Evolutionary conservation across 1,284 basidiomycete genomes (phyloP).

Genomic region (Puccinia brachypodii): DNA sequence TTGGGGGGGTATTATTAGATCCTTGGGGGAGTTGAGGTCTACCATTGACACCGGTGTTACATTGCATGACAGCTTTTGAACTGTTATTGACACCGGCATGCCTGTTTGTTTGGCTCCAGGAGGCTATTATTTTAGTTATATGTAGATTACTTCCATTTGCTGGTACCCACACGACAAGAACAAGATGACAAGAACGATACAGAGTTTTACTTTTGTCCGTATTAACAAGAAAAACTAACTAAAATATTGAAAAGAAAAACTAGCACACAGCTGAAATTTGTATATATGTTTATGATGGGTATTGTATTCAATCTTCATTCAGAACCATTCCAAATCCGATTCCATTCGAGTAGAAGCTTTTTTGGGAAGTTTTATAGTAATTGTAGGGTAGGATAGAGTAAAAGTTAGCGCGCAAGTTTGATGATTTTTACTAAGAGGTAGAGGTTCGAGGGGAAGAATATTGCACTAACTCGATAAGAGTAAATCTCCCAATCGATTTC

Average conservation of each 20-base stretch:
- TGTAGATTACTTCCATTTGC: too few relatives aligned
- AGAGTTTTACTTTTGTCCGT: neutral
- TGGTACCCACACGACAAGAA: too few relatives aligned
- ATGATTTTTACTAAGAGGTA: neutral
- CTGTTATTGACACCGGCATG: too few relatives aligned
- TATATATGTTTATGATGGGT: neutral
- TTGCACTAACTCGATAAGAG: conserved; percentile 29
- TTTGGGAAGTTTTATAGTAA: too few relatives aligned
- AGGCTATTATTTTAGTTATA: too few relatives aligned
- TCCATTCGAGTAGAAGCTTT: conserved; percentile 39
- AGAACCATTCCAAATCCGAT: conserved; percentile 33
- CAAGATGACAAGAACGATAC: neutral
- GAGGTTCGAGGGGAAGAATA: neutral
- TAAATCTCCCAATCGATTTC: conserved; percentile 43
- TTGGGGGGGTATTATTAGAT: too few relatives aligned
- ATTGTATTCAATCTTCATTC: neutral
- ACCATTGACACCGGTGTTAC: too few relatives aligned
- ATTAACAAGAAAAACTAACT: neutral
- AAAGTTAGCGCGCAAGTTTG: neutral
- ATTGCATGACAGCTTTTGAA: too few relatives aligned
- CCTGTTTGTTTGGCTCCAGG: too few relatives aligned
- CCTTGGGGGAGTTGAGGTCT: too few relatives aligned
- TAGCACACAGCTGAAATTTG: neutral
- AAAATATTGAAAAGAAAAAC: neutral
- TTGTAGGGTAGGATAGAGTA: too few relatives aligned